Evolutionary conservation across 305 asterid genomes (phyloP).

Genomic region (Ilex paraguariensis): DNA sequence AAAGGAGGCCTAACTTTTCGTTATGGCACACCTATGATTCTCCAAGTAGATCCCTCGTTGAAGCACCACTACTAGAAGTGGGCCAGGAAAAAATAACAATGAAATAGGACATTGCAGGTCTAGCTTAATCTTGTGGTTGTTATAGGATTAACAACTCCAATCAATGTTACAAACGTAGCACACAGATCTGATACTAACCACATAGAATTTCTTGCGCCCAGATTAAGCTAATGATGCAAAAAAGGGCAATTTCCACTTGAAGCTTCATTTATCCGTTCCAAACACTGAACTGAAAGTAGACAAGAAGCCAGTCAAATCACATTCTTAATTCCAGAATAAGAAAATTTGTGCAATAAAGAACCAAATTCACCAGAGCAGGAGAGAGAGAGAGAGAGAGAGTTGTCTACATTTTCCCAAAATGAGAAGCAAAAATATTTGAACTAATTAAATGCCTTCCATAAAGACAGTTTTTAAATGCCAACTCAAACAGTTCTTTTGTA

Average conservation of each 20-base stretch:
- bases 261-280: constrained; percentile 42
- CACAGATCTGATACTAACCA: constrained; percentile 36
- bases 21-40: too few species aligned
- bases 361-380: constrained; percentile 1
- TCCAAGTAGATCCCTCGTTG: too few species aligned
- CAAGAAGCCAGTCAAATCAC: neutral
- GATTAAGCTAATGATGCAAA: constrained; percentile 36
- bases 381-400: neutral
- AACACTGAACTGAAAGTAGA: constrained; percentile 27
- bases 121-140: neutral
- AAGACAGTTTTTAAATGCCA: neutral
- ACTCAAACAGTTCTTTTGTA: too few species aligned
- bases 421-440: neutral
- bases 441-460: neutral
- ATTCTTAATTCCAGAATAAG: neutral
- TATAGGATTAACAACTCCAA: too few species aligned
- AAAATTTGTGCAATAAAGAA: constrained; percentile 4
- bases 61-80: too few species aligned
- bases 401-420: too few species aligned
- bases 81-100: too few species aligned
- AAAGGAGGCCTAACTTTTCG: neutral
- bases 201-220: constrained; percentile 47
- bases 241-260: constrained; percentile 32
- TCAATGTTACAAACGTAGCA: neutral
- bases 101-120: too few species aligned